phyloP scores from a whole-genome alignment of 2,329 filamentous ascomycete genomes.

The Laburnicola sp. region DNA sequence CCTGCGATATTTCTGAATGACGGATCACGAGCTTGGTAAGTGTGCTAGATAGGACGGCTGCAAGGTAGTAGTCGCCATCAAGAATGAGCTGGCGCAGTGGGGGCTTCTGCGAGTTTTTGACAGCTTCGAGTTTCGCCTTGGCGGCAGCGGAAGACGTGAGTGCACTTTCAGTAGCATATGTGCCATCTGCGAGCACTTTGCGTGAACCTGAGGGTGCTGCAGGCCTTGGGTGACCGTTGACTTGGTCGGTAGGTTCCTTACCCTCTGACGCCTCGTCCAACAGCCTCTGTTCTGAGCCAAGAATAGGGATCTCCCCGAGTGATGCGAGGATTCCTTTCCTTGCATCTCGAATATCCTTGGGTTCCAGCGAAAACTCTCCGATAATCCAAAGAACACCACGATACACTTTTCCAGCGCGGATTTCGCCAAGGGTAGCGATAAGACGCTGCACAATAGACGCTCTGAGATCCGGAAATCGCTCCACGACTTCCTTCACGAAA shows the following conservation, averaged over 20 bases:
- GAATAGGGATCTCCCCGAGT: slow-evolving; percentile 93
- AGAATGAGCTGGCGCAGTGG: slow-evolving; percentile 88
- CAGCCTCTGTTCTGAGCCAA: slow-evolving; percentile 90
- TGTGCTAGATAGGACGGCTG: slow-evolving; percentile 91
- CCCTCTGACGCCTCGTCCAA: slow-evolving; percentile 72
- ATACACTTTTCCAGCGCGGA: slow-evolving; percentile 96
- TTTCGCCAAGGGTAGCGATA: slow-evolving; percentile 87
- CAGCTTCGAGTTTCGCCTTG: slow-evolving; percentile 88
- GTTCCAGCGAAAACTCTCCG: slow-evolving; percentile 93
- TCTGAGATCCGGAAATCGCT: slow-evolving; percentile 91
- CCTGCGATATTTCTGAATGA: slow-evolving; percentile 87
- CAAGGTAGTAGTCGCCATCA: slow-evolving; percentile 95
- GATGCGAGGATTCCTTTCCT: slow-evolving; percentile 96
- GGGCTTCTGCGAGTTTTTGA: slow-evolving; percentile 96
- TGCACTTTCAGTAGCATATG: slow-evolving; percentile 95
- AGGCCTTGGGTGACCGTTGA: slow-evolving; percentile 78
- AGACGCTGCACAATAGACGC: slow-evolving; percentile 84
- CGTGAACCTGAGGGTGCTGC: slow-evolving; percentile 79
- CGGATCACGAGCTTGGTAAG: slow-evolving; percentile 98
- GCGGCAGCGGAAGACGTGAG: slow-evolving; percentile 89
- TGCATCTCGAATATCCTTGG: slow-evolving; percentile 90
- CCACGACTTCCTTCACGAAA: slow-evolving; percentile 98
- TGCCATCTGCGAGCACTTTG: slow-evolving; percentile 92
- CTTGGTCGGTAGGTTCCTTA: slow-evolving; percentile 67
- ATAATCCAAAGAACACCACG: slow-evolving; percentile 96